Base-by-base conservation (phyloP, 2,329 filamentous ascomycete genomes). In the Fusarium sp. region DNA sequence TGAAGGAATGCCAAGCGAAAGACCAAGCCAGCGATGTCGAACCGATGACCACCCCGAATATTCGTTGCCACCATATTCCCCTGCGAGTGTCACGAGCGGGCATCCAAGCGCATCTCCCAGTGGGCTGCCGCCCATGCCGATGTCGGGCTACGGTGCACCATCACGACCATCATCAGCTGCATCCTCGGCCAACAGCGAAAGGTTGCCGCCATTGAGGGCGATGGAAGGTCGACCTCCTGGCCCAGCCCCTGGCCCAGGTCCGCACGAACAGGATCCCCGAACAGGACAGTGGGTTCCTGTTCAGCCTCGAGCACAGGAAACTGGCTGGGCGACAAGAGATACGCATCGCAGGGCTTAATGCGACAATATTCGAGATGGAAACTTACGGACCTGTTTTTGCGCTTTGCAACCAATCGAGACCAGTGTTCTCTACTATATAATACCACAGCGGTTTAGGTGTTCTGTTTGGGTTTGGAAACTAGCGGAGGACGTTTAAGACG, bases 41-140 rank as follows among this genome's bases (percentile, higher is more conserved):
- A 85, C 83, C 8, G 84, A 87, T 27, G 80, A 84, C 11, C 81
- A 82, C 9, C 78, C 83, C 7, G 82, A 85, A 7, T 82, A 80
- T 34, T 73, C 79, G 6, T 78, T 79, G 34, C 75, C 79, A 12
- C 75, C 80, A 4, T 86, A 84, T 55, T 76, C 81, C 23, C 68
- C 73, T 18, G 64, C 65, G 46, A 72, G 69, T 37, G 48, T 72
- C 20, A 63, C 65, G 28, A 72, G 69, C 41, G 50, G 64, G 21
- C 75, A 79, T 20, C 72, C 78, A 0, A 63, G 71, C 25, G 76
- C 77, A 34, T 77, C 80, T n/a, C 74, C 80, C 1, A 74, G 77
- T 4, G 77, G 79, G 7, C 73, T 86, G 37, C 82, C 83, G 23
- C 80, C 84, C 3, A 81, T 85, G 53, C 75, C 81, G 14, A 74